phyloP scores from a whole-genome alignment of 1,284 basidiomycete genomes.

The Farysia itapuensis region DNA sequence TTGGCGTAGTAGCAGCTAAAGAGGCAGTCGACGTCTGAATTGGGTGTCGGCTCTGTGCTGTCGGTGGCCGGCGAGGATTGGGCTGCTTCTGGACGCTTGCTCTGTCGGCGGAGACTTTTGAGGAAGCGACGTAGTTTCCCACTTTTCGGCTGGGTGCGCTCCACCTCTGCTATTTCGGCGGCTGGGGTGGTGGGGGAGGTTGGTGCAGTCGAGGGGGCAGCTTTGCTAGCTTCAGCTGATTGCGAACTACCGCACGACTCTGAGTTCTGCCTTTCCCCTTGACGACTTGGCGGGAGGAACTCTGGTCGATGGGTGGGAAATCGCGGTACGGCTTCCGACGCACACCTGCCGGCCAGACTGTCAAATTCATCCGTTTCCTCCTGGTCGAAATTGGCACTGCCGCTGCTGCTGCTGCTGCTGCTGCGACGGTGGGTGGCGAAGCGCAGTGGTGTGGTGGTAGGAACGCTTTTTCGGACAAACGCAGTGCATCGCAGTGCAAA shows the following conservation, averaged over 20 bases:
- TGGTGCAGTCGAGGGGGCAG: no score
- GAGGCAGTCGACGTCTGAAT: conserved; percentile 1
- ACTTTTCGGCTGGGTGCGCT: no score
- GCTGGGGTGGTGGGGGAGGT: no score
- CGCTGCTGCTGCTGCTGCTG: not conserved
- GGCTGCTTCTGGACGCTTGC: no score
- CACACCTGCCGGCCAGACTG: conserved; percentile 51
- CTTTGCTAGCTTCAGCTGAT: no score
- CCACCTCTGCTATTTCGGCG: no score
- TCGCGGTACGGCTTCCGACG: conserved; percentile 16
- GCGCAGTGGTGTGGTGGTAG: conserved; percentile 59
- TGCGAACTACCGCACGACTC: no score
- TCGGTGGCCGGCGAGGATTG: no score
- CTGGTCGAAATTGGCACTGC: conserved; percentile 43
- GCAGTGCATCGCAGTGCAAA: conserved; percentile 61
- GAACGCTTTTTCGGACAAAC: conserved; percentile 63
- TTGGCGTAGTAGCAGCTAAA: conserved; percentile 8
- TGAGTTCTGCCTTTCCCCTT: no score
- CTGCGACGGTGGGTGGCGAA: conserved; percentile 59
- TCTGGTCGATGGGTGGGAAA: conserved; percentile 15
- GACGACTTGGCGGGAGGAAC: conserved; percentile 1
- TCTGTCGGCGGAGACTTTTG: no score
- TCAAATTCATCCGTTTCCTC: conserved; percentile 60
- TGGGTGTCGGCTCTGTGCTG: no score
- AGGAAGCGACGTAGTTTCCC: no score